Conservation (phyloP, 768 basidiomycete species). For the Tremella mesenterica region DNA sequence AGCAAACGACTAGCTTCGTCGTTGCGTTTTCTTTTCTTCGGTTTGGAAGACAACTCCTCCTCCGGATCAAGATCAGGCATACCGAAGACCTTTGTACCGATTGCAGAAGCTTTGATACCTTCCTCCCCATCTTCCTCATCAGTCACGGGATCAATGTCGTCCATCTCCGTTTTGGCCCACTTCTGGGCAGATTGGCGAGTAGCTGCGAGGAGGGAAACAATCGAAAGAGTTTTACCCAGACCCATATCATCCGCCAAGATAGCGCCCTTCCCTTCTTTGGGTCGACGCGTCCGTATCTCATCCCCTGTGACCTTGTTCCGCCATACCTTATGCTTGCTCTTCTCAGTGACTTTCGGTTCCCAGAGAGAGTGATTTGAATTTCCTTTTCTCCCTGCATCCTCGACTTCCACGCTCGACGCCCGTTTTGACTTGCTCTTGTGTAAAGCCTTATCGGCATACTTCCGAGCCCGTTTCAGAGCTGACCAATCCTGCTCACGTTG, state of each 20-base stretch:
- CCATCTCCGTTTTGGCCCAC: constrained; percentile 51
- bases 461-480: constrained; percentile 33
- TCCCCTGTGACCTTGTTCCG: constrained; percentile 74
- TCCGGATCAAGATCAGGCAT: constrained; percentile 54
- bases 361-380: constrained; percentile 48
- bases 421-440: constrained; percentile 10
- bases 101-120: constrained; percentile 16
- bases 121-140: constrained; percentile 12
- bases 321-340: constrained; percentile 51
- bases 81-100: constrained; percentile 59
- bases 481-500: constrained; percentile 58
- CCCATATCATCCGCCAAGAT: constrained; percentile 99
- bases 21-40: constrained; percentile 64
- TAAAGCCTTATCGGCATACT: constrained; percentile 26
- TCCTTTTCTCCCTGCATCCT: constrained; percentile 14
- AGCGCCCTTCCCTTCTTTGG: constrained; percentile 60
- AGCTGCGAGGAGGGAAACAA: constrained; percentile 83
- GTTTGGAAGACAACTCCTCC: constrained; percentile 47
- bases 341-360: constrained; percentile 44
- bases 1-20: constrained; percentile 43
- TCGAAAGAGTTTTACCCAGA: constrained; percentile 92
- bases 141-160: constrained; percentile 46
- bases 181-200: constrained; percentile 62
- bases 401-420: constrained; percentile 13
- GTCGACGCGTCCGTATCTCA: constrained; percentile 53